Conservation (phyloP, 495 filamentous ascomycete genomes). For the Darksidea phi region DNA sequence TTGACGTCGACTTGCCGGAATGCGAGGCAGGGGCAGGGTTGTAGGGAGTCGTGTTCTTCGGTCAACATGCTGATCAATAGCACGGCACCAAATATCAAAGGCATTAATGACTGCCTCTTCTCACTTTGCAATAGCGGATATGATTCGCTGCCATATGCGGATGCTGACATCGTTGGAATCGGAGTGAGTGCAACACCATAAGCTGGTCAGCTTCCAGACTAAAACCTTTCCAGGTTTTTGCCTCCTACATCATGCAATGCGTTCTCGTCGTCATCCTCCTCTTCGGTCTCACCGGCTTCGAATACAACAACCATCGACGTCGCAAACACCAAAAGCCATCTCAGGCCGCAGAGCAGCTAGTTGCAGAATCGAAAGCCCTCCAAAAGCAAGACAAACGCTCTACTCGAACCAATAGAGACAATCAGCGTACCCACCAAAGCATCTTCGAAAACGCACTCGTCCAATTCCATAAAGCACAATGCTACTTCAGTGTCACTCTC, state of each 20-base stretch:
- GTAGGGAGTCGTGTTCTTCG: background rate
- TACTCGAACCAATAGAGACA: background rate
- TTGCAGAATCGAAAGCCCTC: background rate
- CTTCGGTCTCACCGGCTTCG: slow-evolving; percentile 15
- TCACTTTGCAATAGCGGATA: slow-evolving; percentile 6
- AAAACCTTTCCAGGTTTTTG: slow-evolving; percentile 6
- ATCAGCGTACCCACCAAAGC: background rate
- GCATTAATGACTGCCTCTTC: slow-evolving; percentile 12
- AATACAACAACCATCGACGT: background rate
- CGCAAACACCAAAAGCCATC: background rate
- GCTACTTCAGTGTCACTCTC: slow-evolving; percentile 29
- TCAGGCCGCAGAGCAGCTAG: background rate
- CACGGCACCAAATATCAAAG: slow-evolving; percentile 13
- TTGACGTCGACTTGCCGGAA: slow-evolving; percentile 8
- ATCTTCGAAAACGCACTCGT: slow-evolving; percentile 21
- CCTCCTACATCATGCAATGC: slow-evolving; percentile 27
- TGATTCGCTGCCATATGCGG: slow-evolving; percentile 16
- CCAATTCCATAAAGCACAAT: slow-evolving; percentile 30
- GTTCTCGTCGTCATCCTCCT: slow-evolving; percentile 17
- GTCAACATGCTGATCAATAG: slow-evolving; percentile 21
- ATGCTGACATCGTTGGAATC: slow-evolving; percentile 23
- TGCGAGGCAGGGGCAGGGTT: slow-evolving; percentile 3
- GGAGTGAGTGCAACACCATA: slow-evolving; percentile 8
- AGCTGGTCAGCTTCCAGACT: background rate
- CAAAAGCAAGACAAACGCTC: background rate